Percentiles rank a stretch among this genome's conserved stretches.
Evolutionary conservation across 1,284 basidiomycete genomes (phyloP).

Genomic region (Vanrija sp.): DNA sequence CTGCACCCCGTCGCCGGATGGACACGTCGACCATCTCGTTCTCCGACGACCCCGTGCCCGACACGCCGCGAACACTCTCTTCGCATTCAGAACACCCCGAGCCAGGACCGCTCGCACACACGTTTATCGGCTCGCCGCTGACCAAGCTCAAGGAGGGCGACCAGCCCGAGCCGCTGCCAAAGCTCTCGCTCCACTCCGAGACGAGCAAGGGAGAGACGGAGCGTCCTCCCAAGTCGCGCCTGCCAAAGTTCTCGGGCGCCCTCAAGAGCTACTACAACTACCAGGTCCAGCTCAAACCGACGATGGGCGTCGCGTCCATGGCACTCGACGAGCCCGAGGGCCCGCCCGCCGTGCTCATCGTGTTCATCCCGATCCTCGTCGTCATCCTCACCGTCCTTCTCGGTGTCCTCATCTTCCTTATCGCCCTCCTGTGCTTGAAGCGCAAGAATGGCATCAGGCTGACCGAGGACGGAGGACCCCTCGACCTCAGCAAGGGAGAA

Average conservation of each 20-base stretch:
- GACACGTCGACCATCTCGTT: conserved; percentile 33
- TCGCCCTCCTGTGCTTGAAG: conserved; percentile 79
- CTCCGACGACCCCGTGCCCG: conserved; percentile 17
- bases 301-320: neutral
- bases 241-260: too few species aligned
- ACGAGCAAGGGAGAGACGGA: too few species aligned
- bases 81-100: conserved; percentile 4
- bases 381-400: conserved; percentile 89
- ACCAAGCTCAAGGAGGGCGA: conserved; percentile 6
- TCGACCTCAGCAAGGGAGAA: conserved; percentile 88
- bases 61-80: conserved; percentile 9
- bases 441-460: conserved; percentile 75
- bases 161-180: neutral
- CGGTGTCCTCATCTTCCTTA: conserved; percentile 80
- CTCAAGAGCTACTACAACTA: too few species aligned
- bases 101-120: conserved; percentile 29
- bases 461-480: conserved; percentile 81
- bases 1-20: conserved; percentile 13
- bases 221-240: too few species aligned
- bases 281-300: too few species aligned
- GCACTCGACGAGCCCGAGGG: conserved; percentile 1
- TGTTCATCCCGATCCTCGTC: conserved; percentile 74
- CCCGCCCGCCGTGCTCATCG: conserved; percentile 34
- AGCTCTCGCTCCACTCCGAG: too few species aligned
- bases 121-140: conserved; percentile 24